These are phyloP conservation scores for Pleurozium schreberi DNA, from an alignment of 225 moss, liverwort and hornwort genomes.

Conservation along the genomic window DNA sequence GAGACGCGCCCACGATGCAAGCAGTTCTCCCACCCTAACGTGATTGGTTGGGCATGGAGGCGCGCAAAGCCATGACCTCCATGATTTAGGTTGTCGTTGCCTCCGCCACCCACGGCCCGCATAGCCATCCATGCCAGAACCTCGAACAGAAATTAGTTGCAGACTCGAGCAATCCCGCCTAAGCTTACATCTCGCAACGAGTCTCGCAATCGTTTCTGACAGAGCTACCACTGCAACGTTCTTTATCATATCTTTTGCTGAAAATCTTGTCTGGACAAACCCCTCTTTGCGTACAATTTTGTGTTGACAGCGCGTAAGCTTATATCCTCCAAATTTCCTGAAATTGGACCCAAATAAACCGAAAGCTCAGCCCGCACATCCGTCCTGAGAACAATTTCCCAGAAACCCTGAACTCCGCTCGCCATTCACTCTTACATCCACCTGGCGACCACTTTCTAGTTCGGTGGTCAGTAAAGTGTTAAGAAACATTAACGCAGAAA, in stretches of 20 bases:
- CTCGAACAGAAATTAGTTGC: background rate
- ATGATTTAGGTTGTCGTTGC: background rate
- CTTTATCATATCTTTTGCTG: background rate
- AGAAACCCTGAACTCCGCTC: background rate
- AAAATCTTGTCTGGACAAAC: background rate
- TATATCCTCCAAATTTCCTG: background rate
- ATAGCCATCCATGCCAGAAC: background rate
- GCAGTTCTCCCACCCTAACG: background rate
- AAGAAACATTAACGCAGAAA: background rate
- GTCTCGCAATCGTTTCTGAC: background rate
- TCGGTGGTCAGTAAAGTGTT: background rate
- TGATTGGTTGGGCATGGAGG: background rate
- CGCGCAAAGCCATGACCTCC: background rate
- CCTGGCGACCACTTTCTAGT: background rate
- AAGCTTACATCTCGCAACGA: background rate
- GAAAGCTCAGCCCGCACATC: background rate
- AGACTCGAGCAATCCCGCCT: background rate
- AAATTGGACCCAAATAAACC: background rate
- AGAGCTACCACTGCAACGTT: background rate
- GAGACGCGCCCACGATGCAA: background rate
- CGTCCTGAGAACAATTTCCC: background rate
- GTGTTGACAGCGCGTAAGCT: background rate
- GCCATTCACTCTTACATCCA: background rate
- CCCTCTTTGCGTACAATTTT: too few relatives aligned
- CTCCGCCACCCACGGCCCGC: background rate